These are phyloP conservation scores for Penicillium glabrum DNA, from an alignment of 2,329 filamentous ascomycete genomes.

Conservation along the genomic window DNA sequence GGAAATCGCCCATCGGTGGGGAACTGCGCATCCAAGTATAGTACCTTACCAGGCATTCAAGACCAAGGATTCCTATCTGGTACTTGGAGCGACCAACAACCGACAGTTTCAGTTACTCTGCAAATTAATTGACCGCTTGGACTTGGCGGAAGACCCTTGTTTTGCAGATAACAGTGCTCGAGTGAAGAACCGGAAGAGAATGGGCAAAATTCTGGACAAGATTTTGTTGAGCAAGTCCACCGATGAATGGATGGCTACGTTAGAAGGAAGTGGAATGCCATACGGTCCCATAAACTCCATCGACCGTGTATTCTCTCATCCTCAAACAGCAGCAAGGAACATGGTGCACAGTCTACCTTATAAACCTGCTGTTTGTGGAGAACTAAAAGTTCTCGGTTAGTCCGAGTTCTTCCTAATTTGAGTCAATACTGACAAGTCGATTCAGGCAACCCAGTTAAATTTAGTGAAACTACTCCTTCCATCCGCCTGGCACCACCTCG, in stretches of 20 bases:
- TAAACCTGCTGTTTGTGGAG: constrained; percentile 21
- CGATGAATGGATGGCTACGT: constrained; percentile 40
- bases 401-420: not conserved
- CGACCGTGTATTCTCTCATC: constrained; percentile 45
- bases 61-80: constrained; percentile 68
- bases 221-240: constrained; percentile 39
- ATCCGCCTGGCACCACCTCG: constrained; percentile 26
- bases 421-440: not conserved
- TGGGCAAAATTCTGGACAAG: constrained; percentile 38
- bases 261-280: constrained; percentile 47
- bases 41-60: constrained; percentile 56
- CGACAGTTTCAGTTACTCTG: constrained; percentile 66
- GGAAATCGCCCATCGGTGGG: constrained; percentile 45
- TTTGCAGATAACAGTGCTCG: constrained; percentile 63
- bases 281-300: constrained; percentile 50
- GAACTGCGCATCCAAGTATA: constrained; percentile 49
- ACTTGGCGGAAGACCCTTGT: constrained; percentile 61
- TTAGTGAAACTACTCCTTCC: constrained; percentile 26
- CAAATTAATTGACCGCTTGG: constrained; percentile 56
- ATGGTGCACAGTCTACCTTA: constrained; percentile 35
- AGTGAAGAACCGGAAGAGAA: constrained; percentile 51
- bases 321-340: constrained; percentile 42
- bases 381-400: constrained; percentile 30
- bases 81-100: constrained; percentile 73
- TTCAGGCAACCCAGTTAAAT: constrained; percentile 31